Evolutionary conservation across 352 stramenopile genomes (phyloP), one percentile per base, ranked within the genome.

Genomic region (Phytophthora uliginosa): DNA sequence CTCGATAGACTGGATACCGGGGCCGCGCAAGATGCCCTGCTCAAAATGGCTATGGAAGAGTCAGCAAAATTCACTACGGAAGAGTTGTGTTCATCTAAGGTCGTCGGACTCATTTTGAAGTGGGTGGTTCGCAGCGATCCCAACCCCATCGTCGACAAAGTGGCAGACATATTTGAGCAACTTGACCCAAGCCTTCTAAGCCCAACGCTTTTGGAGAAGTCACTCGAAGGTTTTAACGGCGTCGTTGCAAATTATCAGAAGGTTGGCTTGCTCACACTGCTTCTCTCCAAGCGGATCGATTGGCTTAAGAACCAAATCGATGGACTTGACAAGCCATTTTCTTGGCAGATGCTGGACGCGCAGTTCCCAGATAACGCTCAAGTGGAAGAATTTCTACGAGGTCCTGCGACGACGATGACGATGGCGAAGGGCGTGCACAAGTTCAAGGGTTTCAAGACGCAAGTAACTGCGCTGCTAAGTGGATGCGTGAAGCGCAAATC

Each of bases 271-370:
- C n/a, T 66, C 15, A 12, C 9, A 9, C 12, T 34, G 22, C 13
- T 73, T 2, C 9, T 33, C 15, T 33, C 33, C 1, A 63, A 54
- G 38, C 58, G 66, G 1, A 45, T 59, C 12, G 17, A 63, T n/a
- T 73, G 66, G 59, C 38, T 59, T 15, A 69, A 55, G 4, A 20
- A 62, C 9, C 2, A 70, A 22, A 51, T 70, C 7, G 20, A 52
- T 22, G 10, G 1, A 4, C 26, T 70, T 28, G 53, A 58, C 31
- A 70, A 53, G 15, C 28, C 53, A 10, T 70, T 70, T 22, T 58
- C 63, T 20, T 70, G 53, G 63, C 34, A 50, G 12, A 63, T 69
- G 63, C 63, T 42, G 17, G n/a, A 40, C 9, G 63, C 63, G 15
- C 15, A 48, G 3, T 69, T 69, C 34, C 7, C 53, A 5, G 63